Base-by-base conservation (phyloP, 371 early-diverging fungal species). In the Capillidium rhysosporum region DNA sequence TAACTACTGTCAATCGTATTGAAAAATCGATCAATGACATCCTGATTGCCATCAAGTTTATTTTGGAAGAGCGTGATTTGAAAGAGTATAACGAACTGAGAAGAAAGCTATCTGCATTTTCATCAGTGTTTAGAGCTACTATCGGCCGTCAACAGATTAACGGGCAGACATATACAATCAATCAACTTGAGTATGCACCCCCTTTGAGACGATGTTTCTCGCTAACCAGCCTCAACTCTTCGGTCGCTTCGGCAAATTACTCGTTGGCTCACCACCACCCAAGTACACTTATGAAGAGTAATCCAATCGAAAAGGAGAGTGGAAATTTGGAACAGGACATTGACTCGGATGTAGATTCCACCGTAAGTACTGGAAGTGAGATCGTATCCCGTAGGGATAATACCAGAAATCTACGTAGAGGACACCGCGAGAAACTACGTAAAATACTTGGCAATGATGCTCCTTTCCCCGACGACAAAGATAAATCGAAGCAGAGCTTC, bases 11-110 rank as follows among this genome's bases (percentile, higher is more conserved):
- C 16, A 40, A 59, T 44, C 40, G 60, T n/a, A 59, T 66, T 0
- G 66, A 68, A 9, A 66, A 64, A 51, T 63, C 69, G 7, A 51
- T 66, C 12, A 63, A 63, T 34, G 61, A 59, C 46, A 39, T 68
- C 5, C 58, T 68, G n/a, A 30, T 57, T 23, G 65, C 66, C 1
- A 51, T 59, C 0, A 60, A 63, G 23, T 49, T 57, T 25, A 40
- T 66, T 31, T 40, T 64, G n/a, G 64, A 66, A 57, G 69, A 68
- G 52, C 64, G 61, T 47, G 66, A 63, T 64, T 46, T 45, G 10
- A 52, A 57, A 54, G 60, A 57, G 28, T 57, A 57, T 10, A 38
- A 25, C 3, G 40, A 52, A 25, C 41, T 52, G 4, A 30, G 41
- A 21, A 16, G 41, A 10, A 52, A 52, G 41, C 21, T 52, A 8